A percentile compares a stretch with the other conserved stretches of the same genome.
phyloP scores from a whole-genome alignment of 352 stramenopile species.

The Phytophthora europaea region DNA sequence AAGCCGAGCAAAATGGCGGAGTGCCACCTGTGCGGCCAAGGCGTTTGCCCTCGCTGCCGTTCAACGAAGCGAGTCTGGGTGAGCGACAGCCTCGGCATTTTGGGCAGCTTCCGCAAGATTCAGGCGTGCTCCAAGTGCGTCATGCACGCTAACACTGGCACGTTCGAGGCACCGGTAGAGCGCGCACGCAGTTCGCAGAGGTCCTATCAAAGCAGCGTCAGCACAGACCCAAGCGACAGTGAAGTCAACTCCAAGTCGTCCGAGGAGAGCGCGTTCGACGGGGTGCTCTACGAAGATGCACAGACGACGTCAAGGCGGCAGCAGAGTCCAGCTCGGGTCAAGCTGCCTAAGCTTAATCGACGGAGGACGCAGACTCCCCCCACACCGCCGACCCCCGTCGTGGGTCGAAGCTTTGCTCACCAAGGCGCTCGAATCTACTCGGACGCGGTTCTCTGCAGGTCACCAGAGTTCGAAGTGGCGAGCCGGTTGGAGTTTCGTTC shows the following conservation, averaged over 20 bases:
- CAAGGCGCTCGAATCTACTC: conserved; percentile 8
- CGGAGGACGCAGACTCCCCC: conserved; percentile 15
- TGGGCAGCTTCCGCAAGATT: conserved; percentile 58
- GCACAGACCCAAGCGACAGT: conserved; percentile 21
- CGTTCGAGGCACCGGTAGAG: conserved; percentile 27
- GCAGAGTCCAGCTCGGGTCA: not conserved
- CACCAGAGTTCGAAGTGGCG: conserved; percentile 31
- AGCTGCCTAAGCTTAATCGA: not conserved
- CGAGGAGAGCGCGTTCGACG: conserved; percentile 12
- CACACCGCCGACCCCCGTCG: not conserved
- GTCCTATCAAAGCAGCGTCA: conserved; percentile 29
- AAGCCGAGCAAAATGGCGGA: conserved; percentile 30
- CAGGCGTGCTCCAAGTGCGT: conserved; percentile 53
- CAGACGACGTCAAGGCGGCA: conserved; percentile 4
- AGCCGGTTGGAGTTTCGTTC: conserved; percentile 14
- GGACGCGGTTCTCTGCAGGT: conserved; percentile 19
- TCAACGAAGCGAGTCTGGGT: conserved; percentile 52
- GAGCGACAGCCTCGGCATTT: conserved; percentile 38
- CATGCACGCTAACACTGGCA: conserved; percentile 42
- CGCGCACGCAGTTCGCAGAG: conserved; percentile 24
- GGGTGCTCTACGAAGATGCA: conserved; percentile 21
- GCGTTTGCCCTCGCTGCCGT: conserved; percentile 43
- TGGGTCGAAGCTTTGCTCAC: conserved; percentile 25
- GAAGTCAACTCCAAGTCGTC: conserved; percentile 11
- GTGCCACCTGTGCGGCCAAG: conserved; percentile 40